Evolutionary conservation across 2,329 filamentous ascomycete genomes (phyloP), one percentile per base, ranked within the genome.

Genomic region (Lasiodiplodia sp.): DNA sequence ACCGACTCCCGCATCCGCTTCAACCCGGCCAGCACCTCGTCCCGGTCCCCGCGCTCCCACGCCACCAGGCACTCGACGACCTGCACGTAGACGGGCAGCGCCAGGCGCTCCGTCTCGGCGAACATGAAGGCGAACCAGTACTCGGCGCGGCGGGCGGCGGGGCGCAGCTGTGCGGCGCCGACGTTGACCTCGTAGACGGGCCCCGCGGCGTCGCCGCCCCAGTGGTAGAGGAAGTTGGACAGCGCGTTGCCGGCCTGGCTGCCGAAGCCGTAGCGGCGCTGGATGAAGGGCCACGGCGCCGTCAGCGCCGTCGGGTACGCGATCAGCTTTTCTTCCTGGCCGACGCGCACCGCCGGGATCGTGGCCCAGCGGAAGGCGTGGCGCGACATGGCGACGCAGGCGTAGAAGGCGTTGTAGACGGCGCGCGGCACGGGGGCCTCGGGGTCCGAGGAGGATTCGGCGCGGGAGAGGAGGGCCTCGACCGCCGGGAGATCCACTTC

Each of bases 131-230:
- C 18, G 16, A 56, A 56, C 53, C 53, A 56, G 14, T 56, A 56
- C 28, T 56, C 53, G 16, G 53, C 53, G 28, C 53, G 28, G 16
- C 7, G 16, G 16, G 14, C 31, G 10, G 53, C 18, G 1, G 28
- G 53, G 31, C 31, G 31, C 7, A 10, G 7, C 21, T 28, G 2
- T 8, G 4, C 53, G 28, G 12, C 12, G 14, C 53, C 53, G 16
- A 21, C 53, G 31, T 5, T 76, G 28, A 64, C 23, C 8, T 16
- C 11, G 23, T 58, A 58, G 10, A 37, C 40, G n/a, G 37, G 21
- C 1, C 37, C 37, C 21, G 2, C 37, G 18, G 25, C 23, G 18
- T 25, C 12, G 21, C n/a, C 21, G 56, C 25, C 37, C 12, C 37
- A 58, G 37, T 58, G 38, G 11, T 25, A 12, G 10, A 58, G 31